Base-by-base conservation (phyloP, 2,329 filamentous ascomycete genomes). In the Cladorrhinum sp. region DNA sequence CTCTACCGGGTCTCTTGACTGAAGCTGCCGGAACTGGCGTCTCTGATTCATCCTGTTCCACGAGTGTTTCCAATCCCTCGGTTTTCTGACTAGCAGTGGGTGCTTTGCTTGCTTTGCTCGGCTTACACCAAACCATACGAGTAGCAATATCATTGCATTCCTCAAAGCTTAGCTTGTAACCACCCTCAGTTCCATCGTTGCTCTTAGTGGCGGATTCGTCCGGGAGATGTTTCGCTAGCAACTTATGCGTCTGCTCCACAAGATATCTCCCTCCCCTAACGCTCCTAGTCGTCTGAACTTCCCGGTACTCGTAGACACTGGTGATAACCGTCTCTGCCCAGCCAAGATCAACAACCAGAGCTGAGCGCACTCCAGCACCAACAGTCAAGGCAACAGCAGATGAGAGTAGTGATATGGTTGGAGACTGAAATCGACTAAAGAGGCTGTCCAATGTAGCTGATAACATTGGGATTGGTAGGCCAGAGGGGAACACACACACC, bases 291-390 rank as follows among this genome's bases (percentile, higher is more conserved):
- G 85, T 85, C 16, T 82, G 80, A 1, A 96, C 85, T 72, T 96
- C 92, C 57, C 91, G 87, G 72, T 92, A 96, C 75, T 99, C 95
- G 71, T 93, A 98, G 6, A 98, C 82, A 5, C 88, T 90, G 0
- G 92, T 96, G 22, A 96, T 85, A 0, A 88, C 83, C 0, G 93
- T 96, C 74, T 98, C 95, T 48, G 87, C 83, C 95, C 95, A 99
- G 49, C 93, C 95, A 62, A 99, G 82, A 70, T 99, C 92, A 38
- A 99, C 81, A 0, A 98, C 85, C 48, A 99, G 74, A 1, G 89
- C 92, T n/a, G 91, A 91, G 13, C 95, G 86, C 45, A 96, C 78
- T 0, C 95, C 95, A 5, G 93, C 92, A 7, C 89, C 89, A 2
- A 93, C 84, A 6, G 89, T 80, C 1, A 86, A 81, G 74, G 95